Conservation (phyloP, 352 stramenopile genomes). For the Globisporangium solare region DNA sequence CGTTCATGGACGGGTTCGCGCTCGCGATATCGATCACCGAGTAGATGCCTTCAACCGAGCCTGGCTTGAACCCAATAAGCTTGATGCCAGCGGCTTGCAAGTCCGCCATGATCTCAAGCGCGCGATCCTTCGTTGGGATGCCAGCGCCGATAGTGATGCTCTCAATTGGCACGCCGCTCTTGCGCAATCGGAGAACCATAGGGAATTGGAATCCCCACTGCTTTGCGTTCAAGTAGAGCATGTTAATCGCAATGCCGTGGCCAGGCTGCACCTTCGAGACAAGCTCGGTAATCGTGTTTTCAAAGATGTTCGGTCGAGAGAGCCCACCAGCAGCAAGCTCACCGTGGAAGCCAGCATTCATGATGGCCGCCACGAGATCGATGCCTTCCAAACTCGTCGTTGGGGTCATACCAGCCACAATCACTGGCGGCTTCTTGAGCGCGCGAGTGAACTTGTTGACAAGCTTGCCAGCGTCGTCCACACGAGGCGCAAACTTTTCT, state of each 20-base stretch:
- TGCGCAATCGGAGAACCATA: conserved; percentile 79
- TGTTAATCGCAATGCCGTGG: conserved; percentile 77
- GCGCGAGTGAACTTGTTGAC: conserved; percentile 67
- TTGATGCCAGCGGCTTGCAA: conserved; percentile 66
- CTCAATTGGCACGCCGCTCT: conserved; percentile 76
- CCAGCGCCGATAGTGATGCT: conserved; percentile 85
- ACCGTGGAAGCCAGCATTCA: conserved; percentile 77
- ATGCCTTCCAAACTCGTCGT: conserved; percentile 79
- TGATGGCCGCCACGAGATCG: conserved; percentile 74
- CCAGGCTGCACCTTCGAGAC: conserved; percentile 71
- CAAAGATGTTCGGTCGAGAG: conserved; percentile 66
- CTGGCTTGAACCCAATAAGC: conserved; percentile 81
- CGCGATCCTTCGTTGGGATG: conserved; percentile 77
- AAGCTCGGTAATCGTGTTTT: conserved; percentile 54
- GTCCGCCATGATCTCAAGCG: conserved; percentile 73
- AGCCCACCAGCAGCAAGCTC: conserved; percentile 79
- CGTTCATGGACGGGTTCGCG: conserved; percentile 48
- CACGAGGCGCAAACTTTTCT: conserved; percentile 40
- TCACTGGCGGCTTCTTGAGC: conserved; percentile 75
- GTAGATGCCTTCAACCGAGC: conserved; percentile 72
- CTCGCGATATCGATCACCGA: conserved; percentile 73
- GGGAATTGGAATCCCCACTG: conserved; percentile 90
- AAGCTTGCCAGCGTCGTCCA: conserved; percentile 44
- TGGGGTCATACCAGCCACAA: conserved; percentile 83
- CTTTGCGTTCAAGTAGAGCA: conserved; percentile 89